Evolutionary conservation across 805 yeast species (phyloP).

Genomic region (Kodamaea sagamina): DNA sequence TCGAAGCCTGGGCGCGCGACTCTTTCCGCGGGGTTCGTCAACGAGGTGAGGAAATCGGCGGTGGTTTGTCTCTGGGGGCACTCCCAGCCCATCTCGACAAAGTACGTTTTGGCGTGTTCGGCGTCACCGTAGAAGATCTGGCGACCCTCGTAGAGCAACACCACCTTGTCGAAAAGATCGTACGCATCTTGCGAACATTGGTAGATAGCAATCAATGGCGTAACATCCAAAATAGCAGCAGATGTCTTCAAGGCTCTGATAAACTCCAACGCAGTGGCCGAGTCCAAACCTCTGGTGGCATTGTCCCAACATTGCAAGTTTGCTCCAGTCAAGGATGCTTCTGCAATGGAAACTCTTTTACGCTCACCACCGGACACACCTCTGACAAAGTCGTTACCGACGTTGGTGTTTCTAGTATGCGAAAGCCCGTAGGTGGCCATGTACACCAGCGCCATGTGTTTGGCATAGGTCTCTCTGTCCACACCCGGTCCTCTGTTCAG

Average conservation of each 20-base stretch:
- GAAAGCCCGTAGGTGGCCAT: conserved; percentile 49
- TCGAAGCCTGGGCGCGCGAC: conserved; percentile 45
- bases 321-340: conserved; percentile 67
- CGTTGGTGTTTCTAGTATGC: conserved; percentile 61
- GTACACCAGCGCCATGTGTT: conserved; percentile 22
- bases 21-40: conserved; percentile 57
- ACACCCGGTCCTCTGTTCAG: conserved; percentile 35
- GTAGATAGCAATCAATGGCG: conserved; percentile 62
- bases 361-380: conserved; percentile 88
- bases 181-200: conserved; percentile 61
- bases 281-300: conserved; percentile 82
- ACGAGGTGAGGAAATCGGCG: conserved; percentile 58
- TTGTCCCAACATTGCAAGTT: conserved; percentile 74
- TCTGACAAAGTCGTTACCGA: conserved; percentile 62
- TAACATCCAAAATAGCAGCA: conserved; percentile 52
- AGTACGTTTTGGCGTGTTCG: conserved; percentile 48
- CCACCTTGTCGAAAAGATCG: conserved; percentile 62
- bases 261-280: conserved; percentile 80
- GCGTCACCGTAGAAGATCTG: conserved; percentile 57
- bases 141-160: conserved; percentile 58
- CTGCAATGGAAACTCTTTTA: conserved; percentile 82
- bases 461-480: conserved; percentile 27
- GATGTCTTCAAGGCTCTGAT: conserved; percentile 63
- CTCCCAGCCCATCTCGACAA: conserved; percentile 55
- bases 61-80: conserved; percentile 61